Evolutionary conservation across 345 rosid species (phyloP), one percentile per base, ranked within the genome.

Genomic region (Melaleuca alternifolia): DNA sequence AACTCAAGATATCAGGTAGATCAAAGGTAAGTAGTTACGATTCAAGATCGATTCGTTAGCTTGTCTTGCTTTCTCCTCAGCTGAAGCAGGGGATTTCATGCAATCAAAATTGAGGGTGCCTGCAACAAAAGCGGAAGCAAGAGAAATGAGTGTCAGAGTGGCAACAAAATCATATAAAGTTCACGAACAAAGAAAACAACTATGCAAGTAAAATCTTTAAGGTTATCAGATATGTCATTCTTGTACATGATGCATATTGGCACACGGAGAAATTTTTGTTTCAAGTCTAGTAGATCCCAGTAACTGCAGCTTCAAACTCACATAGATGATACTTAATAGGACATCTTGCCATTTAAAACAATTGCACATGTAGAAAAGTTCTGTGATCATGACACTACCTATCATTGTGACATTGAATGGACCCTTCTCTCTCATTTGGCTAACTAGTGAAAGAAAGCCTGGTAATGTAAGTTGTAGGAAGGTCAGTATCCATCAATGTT

Each of bases 31-130:
- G 79, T 50, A 56, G 87, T 90, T 93, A 97, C 99, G 89, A 50
- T 93, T 92, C 33, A 93, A 51, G 52, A 95, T 12, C 10, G 98
- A 91, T 51, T 51, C 83, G 52, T 88, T 93, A 41, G 85, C 33
- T 85, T 79, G 91, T 26, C 77, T 86, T 83, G 86, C 56, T 86
- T 92, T 93, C 48, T 90, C 90, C 62, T 90, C 91, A 57, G 86
- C 84, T 11, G 96, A 93, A 41, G 97, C 23, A 8, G 92, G 90
- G 83, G 94, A 93, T 86, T 91, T 85, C 13, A 86, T 77, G 79
- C 98, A 95, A 3, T 92, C 61, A 46, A 41, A 50, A 82, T 94
- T 89, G 61, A 97, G 88, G n/a, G 94, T 89, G 87, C 99, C 98
- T 95, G 83, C 62, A 87, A 44, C 37, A 51, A 71, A 16, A 1